Conservation (phyloP, 371 early-diverging fungal species). For the Circinella umbellata region DNA sequence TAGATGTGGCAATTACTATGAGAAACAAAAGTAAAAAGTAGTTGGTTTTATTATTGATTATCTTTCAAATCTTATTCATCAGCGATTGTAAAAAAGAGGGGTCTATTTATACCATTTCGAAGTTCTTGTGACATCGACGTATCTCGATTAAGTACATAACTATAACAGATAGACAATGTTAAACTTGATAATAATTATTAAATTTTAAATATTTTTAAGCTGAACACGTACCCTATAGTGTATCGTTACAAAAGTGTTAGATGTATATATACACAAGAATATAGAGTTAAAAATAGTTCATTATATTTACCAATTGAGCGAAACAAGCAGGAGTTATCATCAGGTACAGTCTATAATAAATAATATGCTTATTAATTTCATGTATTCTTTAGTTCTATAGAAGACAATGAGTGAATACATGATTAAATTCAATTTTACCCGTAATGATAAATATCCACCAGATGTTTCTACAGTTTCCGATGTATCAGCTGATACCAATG, state of each 20-base stretch:
- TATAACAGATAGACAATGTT: neutral
- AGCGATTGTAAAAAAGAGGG: neutral
- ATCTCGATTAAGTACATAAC: conserved; percentile 45
- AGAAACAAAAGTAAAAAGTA: neutral
- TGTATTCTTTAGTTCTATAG: no score
- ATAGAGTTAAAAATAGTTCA: neutral
- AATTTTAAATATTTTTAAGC: no score
- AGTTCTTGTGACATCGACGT: conserved; percentile 26
- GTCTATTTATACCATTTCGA: conserved; percentile 37
- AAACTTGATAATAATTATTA: no score
- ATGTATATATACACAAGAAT: neutral
- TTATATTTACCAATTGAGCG: conserved; percentile 49
- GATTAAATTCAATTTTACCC: conserved; percentile 15
- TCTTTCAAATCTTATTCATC: no score
- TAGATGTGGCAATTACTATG: conserved; percentile 22
- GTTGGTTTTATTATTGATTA: no score
- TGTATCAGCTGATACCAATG: neutral
- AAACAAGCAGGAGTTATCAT: conserved; percentile 63
- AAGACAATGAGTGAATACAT: neutral
- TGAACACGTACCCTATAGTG: neutral
- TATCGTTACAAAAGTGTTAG: neutral
- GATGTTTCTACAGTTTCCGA: conserved; percentile 18
- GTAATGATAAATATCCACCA: conserved; percentile 24
- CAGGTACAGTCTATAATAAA: conserved; percentile 44
- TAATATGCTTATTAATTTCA: no score